Conservation (phyloP, 192 early-diverging fungal genomes). For the Allomyces macrogynus region DNA sequence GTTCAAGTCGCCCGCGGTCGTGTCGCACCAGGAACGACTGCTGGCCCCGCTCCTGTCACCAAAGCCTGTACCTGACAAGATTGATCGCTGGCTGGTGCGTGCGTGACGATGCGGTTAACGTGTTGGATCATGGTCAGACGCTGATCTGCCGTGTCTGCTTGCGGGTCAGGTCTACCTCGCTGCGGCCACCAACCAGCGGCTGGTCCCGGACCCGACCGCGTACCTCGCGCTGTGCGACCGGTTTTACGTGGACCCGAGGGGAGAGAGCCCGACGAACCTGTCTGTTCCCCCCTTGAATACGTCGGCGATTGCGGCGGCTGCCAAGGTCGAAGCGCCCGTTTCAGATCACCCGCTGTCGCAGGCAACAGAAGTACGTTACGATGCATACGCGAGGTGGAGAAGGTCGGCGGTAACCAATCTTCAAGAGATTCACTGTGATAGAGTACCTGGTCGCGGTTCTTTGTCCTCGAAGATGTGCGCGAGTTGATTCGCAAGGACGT, state of each 20-base stretch:
- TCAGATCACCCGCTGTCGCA: background rate
- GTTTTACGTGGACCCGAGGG: no score
- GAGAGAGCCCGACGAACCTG: background rate
- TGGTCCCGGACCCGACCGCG: background rate
- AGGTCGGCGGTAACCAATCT: background rate
- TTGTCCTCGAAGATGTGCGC: background rate
- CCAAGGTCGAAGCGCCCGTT: background rate
- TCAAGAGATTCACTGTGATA: background rate
- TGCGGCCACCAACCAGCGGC: background rate
- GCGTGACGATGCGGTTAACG: background rate
- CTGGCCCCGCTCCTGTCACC: background rate
- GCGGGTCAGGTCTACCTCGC: background rate
- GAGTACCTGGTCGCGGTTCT: background rate
- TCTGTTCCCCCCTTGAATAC: background rate
- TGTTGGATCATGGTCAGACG: background rate
- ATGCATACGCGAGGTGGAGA: background rate
- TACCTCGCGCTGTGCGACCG: background rate
- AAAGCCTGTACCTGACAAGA: background rate
- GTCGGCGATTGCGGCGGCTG: background rate
- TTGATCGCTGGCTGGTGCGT: background rate
- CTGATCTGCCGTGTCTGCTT: background rate
- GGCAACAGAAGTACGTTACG: background rate
- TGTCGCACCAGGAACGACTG: no score
- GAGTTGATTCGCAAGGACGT: background rate
- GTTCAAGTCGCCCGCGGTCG: no score